Evolutionary conservation across 2,329 filamentous ascomycete species (phyloP).

Genomic region (Zasmidium citrigriseum): DNA sequence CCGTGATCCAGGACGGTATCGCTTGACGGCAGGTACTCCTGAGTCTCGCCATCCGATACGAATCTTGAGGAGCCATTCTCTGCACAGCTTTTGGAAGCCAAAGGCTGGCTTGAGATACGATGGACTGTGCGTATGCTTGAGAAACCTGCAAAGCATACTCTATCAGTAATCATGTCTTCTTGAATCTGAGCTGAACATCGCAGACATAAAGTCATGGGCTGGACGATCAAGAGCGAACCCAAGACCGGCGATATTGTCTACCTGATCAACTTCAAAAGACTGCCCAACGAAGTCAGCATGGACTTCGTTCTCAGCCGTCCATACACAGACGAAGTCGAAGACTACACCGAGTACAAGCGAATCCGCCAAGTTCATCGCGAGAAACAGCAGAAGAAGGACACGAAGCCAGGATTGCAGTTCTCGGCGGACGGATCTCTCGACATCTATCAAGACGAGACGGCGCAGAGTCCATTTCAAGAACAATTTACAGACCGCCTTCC

Average conservation of each 20-base stretch:
- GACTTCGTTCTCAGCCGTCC: slow-evolving; percentile 42
- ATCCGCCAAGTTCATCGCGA: slow-evolving; percentile 27
- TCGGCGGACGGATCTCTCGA: not conserved
- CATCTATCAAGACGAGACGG: not conserved
- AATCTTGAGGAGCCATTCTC: slow-evolving; percentile 46
- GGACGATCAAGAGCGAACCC: slow-evolving; percentile 39
- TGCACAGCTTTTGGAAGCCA: slow-evolving; percentile 48
- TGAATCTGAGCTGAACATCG: not conserved
- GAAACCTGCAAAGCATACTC: too few relatives aligned
- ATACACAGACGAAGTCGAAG: slow-evolving; percentile 47
- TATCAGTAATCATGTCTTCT: too few relatives aligned
- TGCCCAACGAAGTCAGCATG: slow-evolving; percentile 33
- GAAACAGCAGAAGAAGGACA: slow-evolving; percentile 2
- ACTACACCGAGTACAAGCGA: slow-evolving; percentile 51
- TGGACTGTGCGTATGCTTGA: slow-evolving; percentile 42
- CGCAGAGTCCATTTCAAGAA: not conserved
- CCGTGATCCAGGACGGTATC: slow-evolving; percentile 46
- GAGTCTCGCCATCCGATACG: slow-evolving; percentile 45
- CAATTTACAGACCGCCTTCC: not conserved
- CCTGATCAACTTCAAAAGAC: slow-evolving; percentile 42
- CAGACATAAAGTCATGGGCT: slow-evolving; percentile 42
- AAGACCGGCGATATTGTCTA: slow-evolving; percentile 35
- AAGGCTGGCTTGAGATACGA: slow-evolving; percentile 51
- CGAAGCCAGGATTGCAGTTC: not conserved
- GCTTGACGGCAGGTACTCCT: slow-evolving; percentile 44